Percentiles rank a stretch among this genome's conserved stretches.
Conservation (phyloP, 2,329 filamentous ascomycete genomes). For the Neoarthrinium moseri region DNA sequence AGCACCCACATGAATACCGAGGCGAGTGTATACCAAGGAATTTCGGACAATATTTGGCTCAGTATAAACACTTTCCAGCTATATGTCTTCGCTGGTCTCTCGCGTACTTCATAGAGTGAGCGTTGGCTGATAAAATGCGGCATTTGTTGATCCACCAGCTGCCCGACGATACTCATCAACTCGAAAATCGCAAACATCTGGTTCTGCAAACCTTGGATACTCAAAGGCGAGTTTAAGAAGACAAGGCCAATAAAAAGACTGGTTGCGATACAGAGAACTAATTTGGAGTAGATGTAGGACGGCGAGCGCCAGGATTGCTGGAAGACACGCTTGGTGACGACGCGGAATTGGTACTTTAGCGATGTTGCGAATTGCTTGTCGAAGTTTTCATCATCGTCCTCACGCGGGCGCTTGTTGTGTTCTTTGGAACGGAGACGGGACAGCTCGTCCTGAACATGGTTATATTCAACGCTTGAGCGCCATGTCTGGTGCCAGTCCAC, state of each 20-base stretch:
- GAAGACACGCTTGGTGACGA: conserved; percentile 74
- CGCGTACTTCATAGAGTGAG: conserved; percentile 79
- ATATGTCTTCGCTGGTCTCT: conserved; percentile 81
- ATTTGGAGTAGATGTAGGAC: conserved; percentile 84
- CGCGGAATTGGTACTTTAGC: conserved; percentile 64
- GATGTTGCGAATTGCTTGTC: conserved; percentile 80
- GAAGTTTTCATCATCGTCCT: no score
- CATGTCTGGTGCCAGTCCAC: conserved; percentile 65
- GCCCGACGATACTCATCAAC: conserved; percentile 77
- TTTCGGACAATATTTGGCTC: conserved; percentile 78
- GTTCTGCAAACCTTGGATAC: conserved; percentile 77
- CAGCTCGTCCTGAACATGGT: conserved; percentile 55
- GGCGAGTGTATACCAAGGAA: conserved; percentile 81
- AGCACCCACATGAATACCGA: conserved; percentile 73
- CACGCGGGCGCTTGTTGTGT: no score
- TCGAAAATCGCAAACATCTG: conserved; percentile 87
- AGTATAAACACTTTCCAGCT: conserved; percentile 85
- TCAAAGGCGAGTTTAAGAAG: conserved; percentile 71
- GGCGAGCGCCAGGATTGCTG: conserved; percentile 92
- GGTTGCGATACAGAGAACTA: conserved; percentile 61
- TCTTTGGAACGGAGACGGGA: no score
- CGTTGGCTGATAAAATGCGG: conserved; percentile 83
- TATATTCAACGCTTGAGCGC: conserved; percentile 36
- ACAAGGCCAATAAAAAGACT: conserved; percentile 80
- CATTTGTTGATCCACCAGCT: conserved; percentile 79